These are phyloP conservation scores for Coriolopsis trogii DNA, from an alignment of 1,284 basidiomycete genomes.

Conservation along the genomic window DNA sequence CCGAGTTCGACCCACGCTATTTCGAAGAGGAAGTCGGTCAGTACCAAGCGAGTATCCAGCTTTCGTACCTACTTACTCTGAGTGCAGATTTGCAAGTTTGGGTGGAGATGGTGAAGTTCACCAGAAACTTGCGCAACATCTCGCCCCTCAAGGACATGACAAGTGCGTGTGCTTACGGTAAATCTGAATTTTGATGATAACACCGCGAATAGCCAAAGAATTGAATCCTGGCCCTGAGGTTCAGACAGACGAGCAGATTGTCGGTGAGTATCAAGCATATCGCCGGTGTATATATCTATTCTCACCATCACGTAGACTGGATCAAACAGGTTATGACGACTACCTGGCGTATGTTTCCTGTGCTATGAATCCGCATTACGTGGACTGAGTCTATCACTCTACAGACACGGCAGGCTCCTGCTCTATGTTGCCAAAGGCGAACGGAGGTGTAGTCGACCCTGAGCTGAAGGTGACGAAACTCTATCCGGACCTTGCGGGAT, in stretches of 20 bases:
- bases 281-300: neutral
- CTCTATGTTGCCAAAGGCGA: slow-evolving; percentile 33
- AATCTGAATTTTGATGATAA: no score
- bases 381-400: neutral
- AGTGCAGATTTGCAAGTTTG: slow-evolving; percentile 42
- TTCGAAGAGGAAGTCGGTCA: slow-evolving; percentile 53
- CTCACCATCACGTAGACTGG: slow-evolving; percentile 22
- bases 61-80: slow-evolving; percentile 7
- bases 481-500: neutral
- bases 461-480: slow-evolving; percentile 32
- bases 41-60: slow-evolving; percentile 18
- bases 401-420: slow-evolving; percentile 36
- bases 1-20: slow-evolving; percentile 51
- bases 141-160: slow-evolving; percentile 45
- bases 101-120: slow-evolving; percentile 54
- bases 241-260: slow-evolving; percentile 26
- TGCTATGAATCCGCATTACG: neutral
- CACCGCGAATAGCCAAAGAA: slow-evolving; percentile 36
- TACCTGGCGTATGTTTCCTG: slow-evolving; percentile 31
- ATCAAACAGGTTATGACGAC: slow-evolving; percentile 29
- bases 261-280: slow-evolving; percentile 18
- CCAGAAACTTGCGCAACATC: slow-evolving; percentile 42
- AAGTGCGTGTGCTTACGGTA: slow-evolving; percentile 1
- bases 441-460: slow-evolving; percentile 33
- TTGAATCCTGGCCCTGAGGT: slow-evolving; percentile 41